These are phyloP conservation scores for Monosiga brevicollis DNA, from an alignment of 78 protist genomes.

Conservation along the genomic window DNA sequence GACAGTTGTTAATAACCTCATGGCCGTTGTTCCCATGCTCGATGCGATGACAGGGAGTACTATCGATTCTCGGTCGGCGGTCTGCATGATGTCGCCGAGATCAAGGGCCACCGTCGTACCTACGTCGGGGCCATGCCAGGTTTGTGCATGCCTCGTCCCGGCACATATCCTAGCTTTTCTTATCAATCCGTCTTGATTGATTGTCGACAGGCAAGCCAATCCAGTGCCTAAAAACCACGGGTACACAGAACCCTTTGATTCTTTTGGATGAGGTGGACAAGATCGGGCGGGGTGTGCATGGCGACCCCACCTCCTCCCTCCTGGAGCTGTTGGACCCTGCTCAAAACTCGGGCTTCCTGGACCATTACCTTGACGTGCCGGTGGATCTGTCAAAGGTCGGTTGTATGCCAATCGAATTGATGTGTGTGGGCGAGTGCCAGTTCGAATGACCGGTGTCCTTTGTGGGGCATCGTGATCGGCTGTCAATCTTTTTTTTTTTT, in stretches of 20 bases:
- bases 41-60: slow-evolving; percentile 32
- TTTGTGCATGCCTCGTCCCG: neutral
- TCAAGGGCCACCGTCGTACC: slow-evolving; percentile 91
- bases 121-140: slow-evolving; percentile 90
- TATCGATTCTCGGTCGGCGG: slow-evolving; percentile 92
- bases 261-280: slow-evolving; percentile 85
- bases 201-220: slow-evolving; percentile 72
- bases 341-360: slow-evolving; percentile 83
- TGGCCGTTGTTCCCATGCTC: too few species aligned
- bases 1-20: too few species aligned
- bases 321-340: slow-evolving; percentile 92
- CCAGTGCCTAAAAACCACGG: slow-evolving; percentile 66
- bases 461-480: neutral
- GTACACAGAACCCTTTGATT: slow-evolving; percentile 82
- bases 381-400: slow-evolving; percentile 60
- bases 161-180: too few species aligned
- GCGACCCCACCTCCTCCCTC: slow-evolving; percentile 87
- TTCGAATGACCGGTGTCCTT: too few species aligned
- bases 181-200: neutral
- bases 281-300: slow-evolving; percentile 8
- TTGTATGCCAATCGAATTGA: too few species aligned
- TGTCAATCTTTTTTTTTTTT: slow-evolving; percentile 3
- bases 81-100: slow-evolving; percentile 78
- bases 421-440: too few species aligned
- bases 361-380: slow-evolving; percentile 81